Evolutionary conservation across 1,139 yeast species (phyloP).

Genomic region (Pichia sp.): DNA sequence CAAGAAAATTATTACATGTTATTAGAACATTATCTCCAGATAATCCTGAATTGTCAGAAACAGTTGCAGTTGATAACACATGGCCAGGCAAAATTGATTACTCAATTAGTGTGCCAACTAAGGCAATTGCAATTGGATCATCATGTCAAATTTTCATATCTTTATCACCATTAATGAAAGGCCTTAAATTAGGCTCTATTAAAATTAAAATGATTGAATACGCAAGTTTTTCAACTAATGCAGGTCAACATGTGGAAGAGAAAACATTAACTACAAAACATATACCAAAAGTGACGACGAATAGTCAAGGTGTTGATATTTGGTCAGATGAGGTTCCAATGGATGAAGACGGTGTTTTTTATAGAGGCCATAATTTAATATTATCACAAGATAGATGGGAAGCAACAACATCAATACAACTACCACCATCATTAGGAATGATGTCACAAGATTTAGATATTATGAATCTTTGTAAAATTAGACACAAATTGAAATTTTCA

Average conservation of each 20-base stretch:
- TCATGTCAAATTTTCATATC: conserved; percentile 62
- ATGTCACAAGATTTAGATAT: conserved; percentile 84
- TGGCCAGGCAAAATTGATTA: conserved; percentile 97
- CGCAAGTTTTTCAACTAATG: conserved; percentile 55
- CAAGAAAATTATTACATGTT: conserved; percentile 71
- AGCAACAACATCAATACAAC: conserved; percentile 46
- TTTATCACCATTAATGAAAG: conserved; percentile 77
- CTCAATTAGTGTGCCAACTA: conserved; percentile 76
- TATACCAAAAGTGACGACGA: conserved; percentile 30
- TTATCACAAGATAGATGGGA: conserved; percentile 70
- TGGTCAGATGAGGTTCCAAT: conserved; percentile 28
- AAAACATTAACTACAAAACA: conserved; percentile 42
- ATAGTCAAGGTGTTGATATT: conserved; percentile 34
- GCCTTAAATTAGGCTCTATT: conserved; percentile 67
- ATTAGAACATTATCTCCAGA: conserved; percentile 88
- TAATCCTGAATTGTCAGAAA: conserved; percentile 81
- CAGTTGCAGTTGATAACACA: conserved; percentile 88
- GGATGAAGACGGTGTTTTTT: conserved; percentile 30
- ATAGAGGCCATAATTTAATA: conserved; percentile 25
- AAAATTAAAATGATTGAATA: conserved; percentile 63
- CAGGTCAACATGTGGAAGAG: conserved; percentile 55
- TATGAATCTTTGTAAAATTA: conserved; percentile 51
- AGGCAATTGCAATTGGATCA: conserved; percentile 89
- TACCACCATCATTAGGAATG: conserved; percentile 68
- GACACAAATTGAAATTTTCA: conserved; percentile 52